Conservation (phyloP, 495 filamentous ascomycete genomes). For the Aspergillus mulundensis region DNA sequence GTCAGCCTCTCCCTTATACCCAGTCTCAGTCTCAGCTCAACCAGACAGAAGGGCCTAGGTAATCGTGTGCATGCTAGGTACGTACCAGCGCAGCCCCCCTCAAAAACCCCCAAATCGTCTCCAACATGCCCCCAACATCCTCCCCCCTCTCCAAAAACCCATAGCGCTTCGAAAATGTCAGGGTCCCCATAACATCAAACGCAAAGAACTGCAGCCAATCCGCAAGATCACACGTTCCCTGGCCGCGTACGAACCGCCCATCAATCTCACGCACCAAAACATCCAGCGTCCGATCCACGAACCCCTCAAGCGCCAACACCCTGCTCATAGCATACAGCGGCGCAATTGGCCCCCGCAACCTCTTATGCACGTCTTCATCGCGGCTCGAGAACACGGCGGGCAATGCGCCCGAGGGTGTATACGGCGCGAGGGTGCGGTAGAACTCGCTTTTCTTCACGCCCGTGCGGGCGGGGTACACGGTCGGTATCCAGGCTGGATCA, state of each 20-base stretch:
- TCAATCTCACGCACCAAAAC: neutral
- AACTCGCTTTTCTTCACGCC: neutral
- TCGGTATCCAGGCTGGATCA: neutral
- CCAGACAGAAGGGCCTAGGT: too few species aligned
- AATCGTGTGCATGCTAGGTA: too few species aligned
- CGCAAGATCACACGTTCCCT: neutral
- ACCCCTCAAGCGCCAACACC: neutral
- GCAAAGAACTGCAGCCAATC: slow-evolving; percentile 7
- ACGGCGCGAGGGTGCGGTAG: neutral
- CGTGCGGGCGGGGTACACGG: neutral
- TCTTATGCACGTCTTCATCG: neutral
- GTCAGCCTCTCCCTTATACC: neutral
- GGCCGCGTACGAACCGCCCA: neutral
- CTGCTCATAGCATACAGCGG: neutral
- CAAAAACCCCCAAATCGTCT: slow-evolving; percentile 2
- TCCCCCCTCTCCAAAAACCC: neutral
- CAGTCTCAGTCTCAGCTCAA: too few species aligned
- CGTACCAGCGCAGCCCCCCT: neutral
- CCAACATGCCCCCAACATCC: slow-evolving; percentile 2
- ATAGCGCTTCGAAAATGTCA: neutral
- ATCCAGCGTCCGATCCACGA: neutral
- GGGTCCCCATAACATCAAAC: slow-evolving; percentile 2
- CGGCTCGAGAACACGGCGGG: neutral
- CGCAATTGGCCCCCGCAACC: neutral
- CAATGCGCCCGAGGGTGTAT: neutral